Conservation (phyloP, 345 rosid genomes). For the Draba incana region DNA sequence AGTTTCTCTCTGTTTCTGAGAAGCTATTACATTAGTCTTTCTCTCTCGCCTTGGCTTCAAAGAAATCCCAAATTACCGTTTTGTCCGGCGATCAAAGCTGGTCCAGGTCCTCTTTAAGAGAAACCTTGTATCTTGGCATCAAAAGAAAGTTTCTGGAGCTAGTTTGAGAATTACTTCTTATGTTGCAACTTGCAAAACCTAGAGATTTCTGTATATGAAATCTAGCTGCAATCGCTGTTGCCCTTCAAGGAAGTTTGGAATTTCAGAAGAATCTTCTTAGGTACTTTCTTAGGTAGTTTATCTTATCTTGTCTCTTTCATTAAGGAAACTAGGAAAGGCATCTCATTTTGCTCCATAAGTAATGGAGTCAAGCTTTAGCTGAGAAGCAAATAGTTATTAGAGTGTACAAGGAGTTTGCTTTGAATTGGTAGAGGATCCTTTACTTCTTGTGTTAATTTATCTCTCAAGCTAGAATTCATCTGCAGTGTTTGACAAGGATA, state of each 20-base stretch:
- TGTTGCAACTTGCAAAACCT: slow-evolving; percentile 23
- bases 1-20: neutral
- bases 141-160: slow-evolving; percentile 27
- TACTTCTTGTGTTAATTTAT: slow-evolving; percentile 34
- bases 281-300: slow-evolving; percentile 39
- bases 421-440: slow-evolving; percentile 33
- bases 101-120: slow-evolving; percentile 26
- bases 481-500: slow-evolving; percentile 35
- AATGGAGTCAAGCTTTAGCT: slow-evolving; percentile 18
- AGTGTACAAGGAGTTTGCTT: slow-evolving; percentile 31
- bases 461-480: slow-evolving; percentile 31
- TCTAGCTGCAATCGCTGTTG: slow-evolving; percentile 34
- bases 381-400: slow-evolving; percentile 14
- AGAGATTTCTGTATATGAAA: neutral
- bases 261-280: slow-evolving; percentile 39
- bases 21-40: slow-evolving; percentile 18
- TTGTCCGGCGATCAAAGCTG: slow-evolving; percentile 39
- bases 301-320: slow-evolving; percentile 28
- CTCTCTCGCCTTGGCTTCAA: slow-evolving; percentile 44
- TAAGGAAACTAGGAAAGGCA: slow-evolving; percentile 13
- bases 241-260: slow-evolving; percentile 41
- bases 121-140: slow-evolving; percentile 47
- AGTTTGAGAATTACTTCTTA: slow-evolving; percentile 43
- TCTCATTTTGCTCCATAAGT: slow-evolving; percentile 26
- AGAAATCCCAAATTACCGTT: slow-evolving; percentile 43